Evolutionary conservation across 805 yeast species (phyloP).

Genomic region (Lachancea sp.): DNA sequence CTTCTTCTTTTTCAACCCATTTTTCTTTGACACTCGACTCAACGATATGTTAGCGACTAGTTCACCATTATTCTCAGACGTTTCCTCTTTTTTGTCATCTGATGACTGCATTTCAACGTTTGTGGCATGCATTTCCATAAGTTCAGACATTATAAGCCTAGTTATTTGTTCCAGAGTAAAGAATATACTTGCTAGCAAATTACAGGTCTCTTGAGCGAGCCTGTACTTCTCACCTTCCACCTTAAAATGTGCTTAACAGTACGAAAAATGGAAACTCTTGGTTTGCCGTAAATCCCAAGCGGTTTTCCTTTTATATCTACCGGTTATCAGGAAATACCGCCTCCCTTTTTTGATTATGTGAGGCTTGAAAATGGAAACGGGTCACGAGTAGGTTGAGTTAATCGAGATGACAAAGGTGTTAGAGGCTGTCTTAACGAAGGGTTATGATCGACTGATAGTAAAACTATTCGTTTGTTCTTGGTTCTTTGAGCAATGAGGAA

Average conservation of each 20-base stretch:
- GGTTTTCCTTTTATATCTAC: not conserved
- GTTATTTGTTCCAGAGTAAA: not conserved
- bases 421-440: no score
- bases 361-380: not conserved
- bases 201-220: not conserved
- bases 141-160: constrained; percentile 3
- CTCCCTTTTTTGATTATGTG: constrained; percentile 4
- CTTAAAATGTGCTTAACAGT: not conserved
- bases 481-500: no score
- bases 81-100: not conserved
- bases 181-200: not conserved
- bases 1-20: constrained; percentile 25
- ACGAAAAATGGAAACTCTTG: no score
- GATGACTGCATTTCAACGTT: not conserved
- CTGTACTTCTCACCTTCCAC: not conserved
- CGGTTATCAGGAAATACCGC: not conserved
- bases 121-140: not conserved
- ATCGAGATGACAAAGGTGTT: no score
- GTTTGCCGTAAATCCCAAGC: not conserved
- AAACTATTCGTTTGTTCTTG: no score
- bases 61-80: not conserved
- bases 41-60: constrained; percentile 8
- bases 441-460: no score
- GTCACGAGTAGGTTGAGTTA: not conserved
- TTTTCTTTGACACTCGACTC: constrained; percentile 20